Conservation (phyloP, 768 basidiomycete species). For the Pleurotus citrinopileatus region DNA sequence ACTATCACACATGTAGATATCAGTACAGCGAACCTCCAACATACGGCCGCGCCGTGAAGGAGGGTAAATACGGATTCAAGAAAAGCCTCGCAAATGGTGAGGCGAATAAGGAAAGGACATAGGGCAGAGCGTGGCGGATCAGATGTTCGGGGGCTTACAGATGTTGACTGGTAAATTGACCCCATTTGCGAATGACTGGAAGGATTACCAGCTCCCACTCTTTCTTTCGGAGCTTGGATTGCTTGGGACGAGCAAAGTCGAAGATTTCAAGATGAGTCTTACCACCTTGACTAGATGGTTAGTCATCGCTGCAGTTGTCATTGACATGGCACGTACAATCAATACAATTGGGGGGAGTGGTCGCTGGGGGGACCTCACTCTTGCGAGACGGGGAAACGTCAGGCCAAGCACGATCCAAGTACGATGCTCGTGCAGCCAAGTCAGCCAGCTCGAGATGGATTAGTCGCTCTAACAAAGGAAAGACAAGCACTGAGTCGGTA, state of each 20-base stretch:
- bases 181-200: conserved; percentile 16
- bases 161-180: neutral
- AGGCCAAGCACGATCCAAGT: conserved; percentile 54
- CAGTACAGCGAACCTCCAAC: no score
- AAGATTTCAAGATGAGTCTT: conserved; percentile 4
- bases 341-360: neutral
- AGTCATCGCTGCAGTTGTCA: neutral
- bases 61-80: no score
- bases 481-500: neutral
- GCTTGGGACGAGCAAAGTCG: conserved; percentile 3
- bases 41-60: no score
- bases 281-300: neutral
- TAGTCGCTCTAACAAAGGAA: conserved; percentile 51
- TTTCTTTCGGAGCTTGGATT: conserved; percentile 2
- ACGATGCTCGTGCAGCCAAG: conserved; percentile 51
- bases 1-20: no score
- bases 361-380: no score
- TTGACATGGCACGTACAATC: neutral
- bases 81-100: no score
- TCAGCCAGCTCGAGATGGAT: conserved; percentile 82
- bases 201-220: conserved; percentile 16
- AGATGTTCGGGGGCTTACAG: neutral
- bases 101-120: no score
- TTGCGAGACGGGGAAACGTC: conserved; percentile 5
- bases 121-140: neutral